Evolutionary conservation across 306 rosid genomes (phyloP), one percentile per base, ranked within the genome.

Genomic region (Quercus wislizeni): DNA sequence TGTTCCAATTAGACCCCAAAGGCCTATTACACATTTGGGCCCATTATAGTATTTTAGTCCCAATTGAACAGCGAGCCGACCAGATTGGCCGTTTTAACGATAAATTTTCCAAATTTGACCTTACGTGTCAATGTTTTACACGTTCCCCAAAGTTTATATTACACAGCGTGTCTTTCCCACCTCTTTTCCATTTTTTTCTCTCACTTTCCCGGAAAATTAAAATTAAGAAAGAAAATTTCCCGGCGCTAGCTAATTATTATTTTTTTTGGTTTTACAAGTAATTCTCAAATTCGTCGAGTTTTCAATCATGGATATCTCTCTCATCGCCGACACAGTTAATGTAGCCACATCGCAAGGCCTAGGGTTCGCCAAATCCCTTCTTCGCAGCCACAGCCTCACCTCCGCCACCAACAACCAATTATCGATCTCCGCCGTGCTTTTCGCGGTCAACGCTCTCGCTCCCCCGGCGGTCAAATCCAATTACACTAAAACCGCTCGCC

Each of bases 381-480:
- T 86, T n/a, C 91, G 90, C 70, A 80, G 46, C 56, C 87, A 81
- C 41, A 38, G 52, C 68, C 21, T 58, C 70, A 64, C 75, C 18
- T 78, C 89, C n/a, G 3, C 15, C 27, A 67, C 19, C 80, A 38
- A 41, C 82, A 21, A 31, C 76, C 74, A 30, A 33, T 86, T 78
- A 56, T 93, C 85, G 58, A 86, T 91, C 82, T 91, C 93, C 8
- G 89, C 95, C n/a, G 79, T 86, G 51, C 76, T 92, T 30, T 84
- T 78, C 30, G 80, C 97, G 21, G 81, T 87, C 55, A 87, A 92
- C 52, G 90, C 97, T 28, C 76, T 90, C 1, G 95, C 99, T 3
- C 96, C 94, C 12, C 98, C 98, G 3, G 89, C 92, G 12, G 92
- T 85, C 35, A 90, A 86, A 79, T 81, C 92, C 54, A 51, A 58